Conservation (phyloP, 352 stramenopile species). For the Globisporangium apiculatum region DNA sequence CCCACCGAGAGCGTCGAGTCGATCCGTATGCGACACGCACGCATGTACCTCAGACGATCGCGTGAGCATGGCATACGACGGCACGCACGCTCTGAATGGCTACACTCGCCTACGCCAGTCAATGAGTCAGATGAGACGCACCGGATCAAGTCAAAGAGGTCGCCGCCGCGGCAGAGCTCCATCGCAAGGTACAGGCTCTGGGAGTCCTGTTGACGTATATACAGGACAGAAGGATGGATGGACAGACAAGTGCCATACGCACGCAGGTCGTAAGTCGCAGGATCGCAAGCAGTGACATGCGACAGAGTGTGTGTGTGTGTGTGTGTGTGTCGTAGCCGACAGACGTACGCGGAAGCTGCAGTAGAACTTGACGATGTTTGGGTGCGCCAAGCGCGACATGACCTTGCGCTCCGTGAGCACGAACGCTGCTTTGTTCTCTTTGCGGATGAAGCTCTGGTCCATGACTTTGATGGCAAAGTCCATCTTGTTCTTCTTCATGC, state of each 20-base stretch:
- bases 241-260: too few species aligned
- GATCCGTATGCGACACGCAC: constrained; percentile 7
- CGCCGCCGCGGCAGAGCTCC: constrained; percentile 77
- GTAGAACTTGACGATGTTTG: constrained; percentile 88
- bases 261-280: too few species aligned
- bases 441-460: constrained; percentile 87
- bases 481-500: constrained; percentile 68
- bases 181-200: constrained; percentile 88
- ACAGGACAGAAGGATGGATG: neutral
- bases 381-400: constrained; percentile 81
- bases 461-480: constrained; percentile 91
- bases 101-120: neutral
- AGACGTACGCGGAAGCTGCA: constrained; percentile 74
- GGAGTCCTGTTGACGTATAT: constrained; percentile 40
- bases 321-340: neutral
- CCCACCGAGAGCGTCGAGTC: too few species aligned
- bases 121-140: constrained; percentile 13
- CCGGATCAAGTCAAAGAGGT: constrained; percentile 78
- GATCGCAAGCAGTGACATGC: too few species aligned
- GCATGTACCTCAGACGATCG: neutral
- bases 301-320: neutral
- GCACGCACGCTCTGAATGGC: neutral
- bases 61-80: neutral
- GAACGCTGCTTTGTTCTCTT: constrained; percentile 89
- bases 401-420: constrained; percentile 89